Conservation (phyloP, 2,329 filamentous ascomycete genomes). For the Aspergillus eucalypticola region DNA sequence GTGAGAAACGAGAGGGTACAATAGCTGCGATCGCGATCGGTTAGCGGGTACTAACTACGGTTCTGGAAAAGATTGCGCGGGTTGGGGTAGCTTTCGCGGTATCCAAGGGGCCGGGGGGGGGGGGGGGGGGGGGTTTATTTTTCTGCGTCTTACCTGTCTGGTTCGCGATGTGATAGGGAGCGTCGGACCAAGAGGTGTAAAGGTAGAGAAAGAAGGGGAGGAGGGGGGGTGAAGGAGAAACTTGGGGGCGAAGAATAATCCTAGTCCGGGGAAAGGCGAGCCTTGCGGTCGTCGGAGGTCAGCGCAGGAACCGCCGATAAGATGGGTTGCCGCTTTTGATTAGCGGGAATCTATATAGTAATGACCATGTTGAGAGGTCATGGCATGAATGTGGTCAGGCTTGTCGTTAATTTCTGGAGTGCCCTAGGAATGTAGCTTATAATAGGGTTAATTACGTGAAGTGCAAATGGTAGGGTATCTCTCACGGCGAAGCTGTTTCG, state of each 20-base stretch:
- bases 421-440: too few species aligned
- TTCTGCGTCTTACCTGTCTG: too few species aligned
- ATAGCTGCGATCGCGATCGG: background rate
- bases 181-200: background rate
- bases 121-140: too few species aligned
- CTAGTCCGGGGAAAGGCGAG: background rate
- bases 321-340: background rate
- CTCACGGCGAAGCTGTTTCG: too few species aligned
- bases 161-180: background rate
- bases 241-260: background rate
- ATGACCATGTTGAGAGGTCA: too few species aligned
- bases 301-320: slow-evolving; percentile 3
- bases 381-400: too few species aligned
- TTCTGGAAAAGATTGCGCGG: background rate
- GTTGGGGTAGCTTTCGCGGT: background rate
- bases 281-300: background rate
- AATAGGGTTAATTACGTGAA: too few species aligned
- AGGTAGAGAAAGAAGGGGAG: background rate
- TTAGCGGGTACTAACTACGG: background rate
- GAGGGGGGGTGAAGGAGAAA: background rate
- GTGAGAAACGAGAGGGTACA: too few species aligned
- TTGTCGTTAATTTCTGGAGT: too few species aligned
- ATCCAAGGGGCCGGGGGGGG: too few species aligned
- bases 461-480: too few species aligned
- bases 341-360: too few species aligned